Evolutionary conservation across 768 basidiomycete genomes (phyloP).

Genomic region (button mushroom (Agaricus bisporus)): DNA sequence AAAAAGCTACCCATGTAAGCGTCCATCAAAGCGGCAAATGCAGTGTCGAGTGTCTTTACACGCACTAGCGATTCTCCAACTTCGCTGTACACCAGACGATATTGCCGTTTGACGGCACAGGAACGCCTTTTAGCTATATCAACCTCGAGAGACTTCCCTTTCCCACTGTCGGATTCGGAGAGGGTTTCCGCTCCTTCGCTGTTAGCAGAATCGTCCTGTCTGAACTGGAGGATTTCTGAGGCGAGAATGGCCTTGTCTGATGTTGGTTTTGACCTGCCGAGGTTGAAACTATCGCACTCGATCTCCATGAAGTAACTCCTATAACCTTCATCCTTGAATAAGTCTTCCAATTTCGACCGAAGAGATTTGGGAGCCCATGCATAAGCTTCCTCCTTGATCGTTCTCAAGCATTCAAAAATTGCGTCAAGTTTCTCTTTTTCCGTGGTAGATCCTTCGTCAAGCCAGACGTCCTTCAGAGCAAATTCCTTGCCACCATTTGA

Average conservation of each 20-base stretch:
- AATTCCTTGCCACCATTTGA: neutral
- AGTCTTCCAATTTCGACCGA: neutral
- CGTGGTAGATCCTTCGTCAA: constrained; percentile 9
- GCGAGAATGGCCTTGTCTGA: neutral
- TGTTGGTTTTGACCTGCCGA: neutral
- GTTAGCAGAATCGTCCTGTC: no score
- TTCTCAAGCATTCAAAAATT: constrained; percentile 10
- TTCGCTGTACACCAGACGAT: neutral
- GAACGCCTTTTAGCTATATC: neutral
- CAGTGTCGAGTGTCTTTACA: constrained; percentile 17
- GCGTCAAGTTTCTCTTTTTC: constrained; percentile 12
- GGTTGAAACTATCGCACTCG: neutral
- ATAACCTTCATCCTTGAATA: neutral
- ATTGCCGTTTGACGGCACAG: neutral
- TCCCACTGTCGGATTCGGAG: neutral
- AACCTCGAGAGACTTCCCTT: neutral
- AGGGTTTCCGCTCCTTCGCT: neutral
- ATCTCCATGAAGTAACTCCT: constrained; percentile 6
- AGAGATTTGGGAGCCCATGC: neutral
- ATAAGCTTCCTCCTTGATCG: neutral
- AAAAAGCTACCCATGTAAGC: neutral
- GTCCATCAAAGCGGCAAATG: neutral
- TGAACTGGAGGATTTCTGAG: neutral
- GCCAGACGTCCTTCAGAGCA: constrained; percentile 18
- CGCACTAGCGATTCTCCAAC: constrained; percentile 16